phyloP scores from a whole-genome alignment of 257 asterid species.

The Jacaranda mimosifolia region DNA sequence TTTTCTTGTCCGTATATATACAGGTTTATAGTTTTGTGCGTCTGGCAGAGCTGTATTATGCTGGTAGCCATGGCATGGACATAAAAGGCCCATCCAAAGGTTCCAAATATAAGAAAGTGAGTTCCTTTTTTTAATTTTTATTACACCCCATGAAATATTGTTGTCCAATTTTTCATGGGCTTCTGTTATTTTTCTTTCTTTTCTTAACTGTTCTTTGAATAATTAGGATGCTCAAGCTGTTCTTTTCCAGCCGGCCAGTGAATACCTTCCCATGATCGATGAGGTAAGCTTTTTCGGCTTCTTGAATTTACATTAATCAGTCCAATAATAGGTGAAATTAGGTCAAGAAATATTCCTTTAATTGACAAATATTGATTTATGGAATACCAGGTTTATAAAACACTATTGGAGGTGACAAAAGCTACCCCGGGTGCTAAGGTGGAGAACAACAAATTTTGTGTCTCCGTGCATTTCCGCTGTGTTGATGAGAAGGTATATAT shows the following conservation, averaged over 20 bases:
- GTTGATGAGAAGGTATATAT: slow-evolving; percentile 88
- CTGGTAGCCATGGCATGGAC: slow-evolving; percentile 99
- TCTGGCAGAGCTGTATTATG: slow-evolving; percentile 93
- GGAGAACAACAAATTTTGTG: slow-evolving; percentile 89
- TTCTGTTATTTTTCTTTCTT: not conserved
- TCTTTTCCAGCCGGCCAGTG: slow-evolving; percentile 86
- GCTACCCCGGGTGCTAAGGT: slow-evolving; percentile 77
- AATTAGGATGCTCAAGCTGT: slow-evolving; percentile 66
- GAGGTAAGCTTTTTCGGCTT: slow-evolving; percentile 52
- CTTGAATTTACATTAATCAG: not conserved
- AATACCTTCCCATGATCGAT: slow-evolving; percentile 83
- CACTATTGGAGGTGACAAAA: slow-evolving; percentile 69
- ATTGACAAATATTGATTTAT: not conserved
- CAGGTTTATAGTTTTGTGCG: slow-evolving; percentile 91
- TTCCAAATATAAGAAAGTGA: slow-evolving; percentile 68
- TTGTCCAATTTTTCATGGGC: not conserved
- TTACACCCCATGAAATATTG: not conserved
- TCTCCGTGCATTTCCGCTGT: slow-evolving; percentile 91
- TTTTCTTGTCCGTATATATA: not conserved
- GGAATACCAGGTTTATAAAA: slow-evolving; percentile 68
- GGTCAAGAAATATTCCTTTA: not conserved
- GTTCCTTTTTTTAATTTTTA: not conserved
- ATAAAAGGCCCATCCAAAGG: slow-evolving; percentile 93
- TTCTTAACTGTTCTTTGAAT: not conserved
- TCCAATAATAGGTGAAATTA: not conserved